phyloP scores from a whole-genome alignment of 805 yeast genomes.

The Huiozyma sinensis region DNA sequence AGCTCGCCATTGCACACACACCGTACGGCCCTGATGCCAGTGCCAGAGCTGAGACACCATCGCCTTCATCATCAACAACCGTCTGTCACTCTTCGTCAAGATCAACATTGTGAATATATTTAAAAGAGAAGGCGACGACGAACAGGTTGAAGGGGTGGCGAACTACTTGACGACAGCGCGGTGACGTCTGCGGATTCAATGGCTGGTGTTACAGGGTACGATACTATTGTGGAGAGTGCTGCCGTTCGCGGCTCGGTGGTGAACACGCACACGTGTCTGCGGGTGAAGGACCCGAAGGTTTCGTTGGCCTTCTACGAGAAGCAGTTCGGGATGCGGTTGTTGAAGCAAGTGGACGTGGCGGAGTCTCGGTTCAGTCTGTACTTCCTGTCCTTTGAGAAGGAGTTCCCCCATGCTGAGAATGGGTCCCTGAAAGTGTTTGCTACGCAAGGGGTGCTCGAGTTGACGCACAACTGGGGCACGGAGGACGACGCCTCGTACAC shows the following conservation, averaged over 20 bases:
- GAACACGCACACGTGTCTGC: constrained; percentile 62
- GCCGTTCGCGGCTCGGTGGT: constrained; percentile 8
- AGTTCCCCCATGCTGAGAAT: constrained; percentile 30
- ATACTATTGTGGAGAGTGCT: no score
- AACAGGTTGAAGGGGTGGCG: no score
- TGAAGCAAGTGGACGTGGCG: constrained; percentile 42
- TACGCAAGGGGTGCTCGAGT: constrained; percentile 60
- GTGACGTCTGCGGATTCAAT: not conserved
- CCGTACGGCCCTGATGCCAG: no score
- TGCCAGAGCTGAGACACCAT: no score
- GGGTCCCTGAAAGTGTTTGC: constrained; percentile 27
- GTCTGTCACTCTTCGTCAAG: no score
- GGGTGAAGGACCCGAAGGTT: constrained; percentile 70
- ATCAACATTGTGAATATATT: no score
- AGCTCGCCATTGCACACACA: no score
- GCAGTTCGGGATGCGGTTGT: constrained; percentile 60
- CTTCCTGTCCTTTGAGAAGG: constrained; percentile 42
- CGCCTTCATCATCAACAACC: no score
- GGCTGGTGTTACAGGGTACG: no score
- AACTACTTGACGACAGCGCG: not conserved
- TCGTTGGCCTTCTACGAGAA: constrained; percentile 65
- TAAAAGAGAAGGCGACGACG: no score
- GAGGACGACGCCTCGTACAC: constrained; percentile 46
- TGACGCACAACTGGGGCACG: constrained; percentile 71
- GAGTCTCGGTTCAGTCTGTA: constrained; percentile 54